Conservation (phyloP, 2,329 filamentous ascomycete genomes). For the Penicillium polonicum region DNA sequence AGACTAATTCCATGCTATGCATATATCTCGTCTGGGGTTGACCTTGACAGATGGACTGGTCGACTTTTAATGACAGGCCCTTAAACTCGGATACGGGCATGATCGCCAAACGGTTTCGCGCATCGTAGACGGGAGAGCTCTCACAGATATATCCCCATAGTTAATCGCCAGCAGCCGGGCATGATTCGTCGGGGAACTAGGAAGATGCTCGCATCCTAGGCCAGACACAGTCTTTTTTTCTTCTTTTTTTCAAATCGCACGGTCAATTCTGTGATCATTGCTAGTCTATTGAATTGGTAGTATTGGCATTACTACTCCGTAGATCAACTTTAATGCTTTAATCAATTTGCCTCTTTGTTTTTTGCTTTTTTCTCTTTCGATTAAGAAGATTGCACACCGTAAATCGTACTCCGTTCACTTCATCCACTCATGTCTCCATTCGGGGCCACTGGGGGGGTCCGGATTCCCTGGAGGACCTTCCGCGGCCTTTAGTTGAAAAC, state of each 20-base stretch:
- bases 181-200: constrained; percentile 24
- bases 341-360: constrained; percentile 3
- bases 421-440: not conserved
- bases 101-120: constrained; percentile 27
- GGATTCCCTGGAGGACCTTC: constrained; percentile 22
- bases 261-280: constrained; percentile 3
- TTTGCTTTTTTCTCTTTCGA: not conserved
- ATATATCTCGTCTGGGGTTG: constrained; percentile 11
- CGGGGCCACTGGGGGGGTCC: constrained; percentile 7
- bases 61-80: constrained; percentile 1
- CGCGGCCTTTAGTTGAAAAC: constrained; percentile 19
- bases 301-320: not conserved
- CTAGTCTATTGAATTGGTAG: not conserved
- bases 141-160: constrained; percentile 1
- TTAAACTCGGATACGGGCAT: constrained; percentile 16
- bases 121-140: constrained; percentile 10
- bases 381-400: not conserved
- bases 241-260: constrained; percentile 14
- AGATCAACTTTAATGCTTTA: not conserved
- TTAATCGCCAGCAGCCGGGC: not conserved
- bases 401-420: not conserved
- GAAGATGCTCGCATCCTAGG: not conserved
- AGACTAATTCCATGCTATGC: constrained; percentile 6
- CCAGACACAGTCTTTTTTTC: not conserved
- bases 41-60: constrained; percentile 14